These are phyloP conservation scores for Phytopythium sindhum DNA, from an alignment of 352 stramenopile genomes.

Conservation along the genomic window DNA sequence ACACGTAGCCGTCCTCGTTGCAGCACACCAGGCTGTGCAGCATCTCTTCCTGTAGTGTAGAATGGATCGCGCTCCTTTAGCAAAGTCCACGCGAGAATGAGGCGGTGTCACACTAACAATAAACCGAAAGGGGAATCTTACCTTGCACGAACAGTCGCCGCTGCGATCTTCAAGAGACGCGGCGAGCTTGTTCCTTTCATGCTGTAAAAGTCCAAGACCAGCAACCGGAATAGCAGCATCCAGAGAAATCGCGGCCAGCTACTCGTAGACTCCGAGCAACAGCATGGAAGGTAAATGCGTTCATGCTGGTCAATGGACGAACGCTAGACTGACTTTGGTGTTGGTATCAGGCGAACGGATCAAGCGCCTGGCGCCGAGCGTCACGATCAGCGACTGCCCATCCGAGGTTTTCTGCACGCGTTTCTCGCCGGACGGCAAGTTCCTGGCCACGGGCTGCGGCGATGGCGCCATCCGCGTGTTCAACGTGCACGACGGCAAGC, in stretches of 20 bases:
- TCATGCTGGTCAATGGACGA: background rate
- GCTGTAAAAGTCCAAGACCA: background rate
- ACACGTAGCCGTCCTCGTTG: conserved; percentile 65
- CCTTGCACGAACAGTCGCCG: background rate
- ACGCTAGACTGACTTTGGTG: background rate
- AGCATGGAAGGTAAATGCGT: conserved; percentile 29
- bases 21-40: conserved; percentile 65
- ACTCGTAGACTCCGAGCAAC: background rate
- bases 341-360: conserved; percentile 29
- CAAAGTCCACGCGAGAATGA: background rate
- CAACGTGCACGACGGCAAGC: conserved; percentile 70
- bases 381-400: conserved; percentile 85
- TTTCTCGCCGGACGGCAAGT: conserved; percentile 82
- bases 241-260: background rate
- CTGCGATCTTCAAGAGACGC: conserved; percentile 24
- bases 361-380: conserved; percentile 70
- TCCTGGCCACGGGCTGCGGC: conserved; percentile 80
- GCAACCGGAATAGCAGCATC: too few relatives aligned
- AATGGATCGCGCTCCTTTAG: background rate
- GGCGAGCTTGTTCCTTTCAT: background rate
- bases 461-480: conserved; percentile 86
- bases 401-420: conserved; percentile 88
- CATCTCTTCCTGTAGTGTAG: conserved; percentile 21
- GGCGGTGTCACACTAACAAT: too few relatives aligned
- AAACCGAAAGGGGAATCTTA: too few relatives aligned